Conservation (phyloP, 2,329 filamentous ascomycete species). For the Alternaria angustiovoidea region DNA sequence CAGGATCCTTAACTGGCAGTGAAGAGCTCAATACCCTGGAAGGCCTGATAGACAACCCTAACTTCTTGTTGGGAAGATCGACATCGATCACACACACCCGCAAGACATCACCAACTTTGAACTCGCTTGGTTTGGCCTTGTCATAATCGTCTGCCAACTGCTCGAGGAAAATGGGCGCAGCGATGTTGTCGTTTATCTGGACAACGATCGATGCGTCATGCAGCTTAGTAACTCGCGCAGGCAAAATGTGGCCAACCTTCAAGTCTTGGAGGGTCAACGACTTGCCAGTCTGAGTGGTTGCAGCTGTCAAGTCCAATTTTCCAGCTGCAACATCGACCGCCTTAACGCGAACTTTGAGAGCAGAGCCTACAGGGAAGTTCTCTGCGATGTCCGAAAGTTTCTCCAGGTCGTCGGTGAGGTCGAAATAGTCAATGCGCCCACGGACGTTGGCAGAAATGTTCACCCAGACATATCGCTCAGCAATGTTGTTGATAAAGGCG, state of each 20-base stretch:
- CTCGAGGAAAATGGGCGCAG: constrained; percentile 80
- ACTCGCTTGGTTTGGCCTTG: constrained; percentile 76
- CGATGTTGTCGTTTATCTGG: constrained; percentile 81
- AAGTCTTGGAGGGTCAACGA: constrained; percentile 74
- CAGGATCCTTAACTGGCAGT: constrained; percentile 78
- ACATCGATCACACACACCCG: constrained; percentile 85
- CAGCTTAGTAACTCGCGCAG: constrained; percentile 84
- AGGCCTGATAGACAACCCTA: constrained; percentile 82
- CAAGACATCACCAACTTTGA: constrained; percentile 84
- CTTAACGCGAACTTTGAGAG: constrained; percentile 80
- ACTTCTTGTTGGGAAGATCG: constrained; percentile 83
- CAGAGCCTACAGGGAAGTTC: constrained; percentile 91
- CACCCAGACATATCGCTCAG: constrained; percentile 83
- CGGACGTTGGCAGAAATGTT: constrained; percentile 88
- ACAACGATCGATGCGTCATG: constrained; percentile 85
- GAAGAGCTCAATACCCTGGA: constrained; percentile 90
- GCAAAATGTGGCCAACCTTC: constrained; percentile 80
- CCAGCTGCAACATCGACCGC: constrained; percentile 75
- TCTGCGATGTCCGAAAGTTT: constrained; percentile 76
- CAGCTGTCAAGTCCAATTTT: constrained; percentile 83
- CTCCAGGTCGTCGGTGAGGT: constrained; percentile 86
- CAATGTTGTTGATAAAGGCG: constrained; percentile 91
- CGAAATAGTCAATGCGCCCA: constrained; percentile 81
- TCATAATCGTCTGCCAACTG: constrained; percentile 89
- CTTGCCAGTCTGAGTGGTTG: constrained; percentile 64